Conservation (phyloP, 805 yeast genomes). For the Teunomyces stri region DNA sequence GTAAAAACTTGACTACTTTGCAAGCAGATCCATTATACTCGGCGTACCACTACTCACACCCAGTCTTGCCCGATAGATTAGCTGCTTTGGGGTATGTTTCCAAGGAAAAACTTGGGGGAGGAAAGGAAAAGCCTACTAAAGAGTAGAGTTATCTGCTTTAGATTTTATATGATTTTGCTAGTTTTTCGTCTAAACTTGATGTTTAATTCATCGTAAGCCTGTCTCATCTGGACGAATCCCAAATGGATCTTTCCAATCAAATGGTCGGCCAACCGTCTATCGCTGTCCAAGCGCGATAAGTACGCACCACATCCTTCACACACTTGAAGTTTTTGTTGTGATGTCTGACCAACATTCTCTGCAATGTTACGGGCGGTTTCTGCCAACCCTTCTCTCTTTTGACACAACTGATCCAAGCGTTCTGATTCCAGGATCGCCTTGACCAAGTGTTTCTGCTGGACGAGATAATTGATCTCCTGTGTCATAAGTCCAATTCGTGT, state of each 20-base stretch:
- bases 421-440: slow-evolving; percentile 51
- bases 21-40: slow-evolving; percentile 89
- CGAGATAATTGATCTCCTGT: slow-evolving; percentile 60
- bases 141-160: not conserved
- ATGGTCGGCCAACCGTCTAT: slow-evolving; percentile 85
- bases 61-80: slow-evolving; percentile 86
- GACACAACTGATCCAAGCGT: slow-evolving; percentile 42
- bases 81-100: slow-evolving; percentile 60
- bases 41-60: slow-evolving; percentile 87
- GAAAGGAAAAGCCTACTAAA: not conserved
- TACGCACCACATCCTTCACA: slow-evolving; percentile 91
- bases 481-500: slow-evolving; percentile 61
- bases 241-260: slow-evolving; percentile 84
- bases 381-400: slow-evolving; percentile 51
- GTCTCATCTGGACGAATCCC: slow-evolving; percentile 76
- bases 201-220: slow-evolving; percentile 43
- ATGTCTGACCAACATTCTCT: slow-evolving; percentile 77
- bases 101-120: slow-evolving; percentile 31
- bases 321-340: slow-evolving; percentile 87
- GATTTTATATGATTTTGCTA: not conserved
- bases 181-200: slow-evolving; percentile 9
- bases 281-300: slow-evolving; percentile 80
- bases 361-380: slow-evolving; percentile 57
- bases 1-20: slow-evolving; percentile 79
- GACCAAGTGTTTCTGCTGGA: slow-evolving; percentile 47